A percentile compares a stretch with the other conserved stretches of the same genome.
These are phyloP conservation scores for Apiotrichum sp. DNA, from an alignment of 1,284 basidiomycete species.

Conservation along the genomic window DNA sequence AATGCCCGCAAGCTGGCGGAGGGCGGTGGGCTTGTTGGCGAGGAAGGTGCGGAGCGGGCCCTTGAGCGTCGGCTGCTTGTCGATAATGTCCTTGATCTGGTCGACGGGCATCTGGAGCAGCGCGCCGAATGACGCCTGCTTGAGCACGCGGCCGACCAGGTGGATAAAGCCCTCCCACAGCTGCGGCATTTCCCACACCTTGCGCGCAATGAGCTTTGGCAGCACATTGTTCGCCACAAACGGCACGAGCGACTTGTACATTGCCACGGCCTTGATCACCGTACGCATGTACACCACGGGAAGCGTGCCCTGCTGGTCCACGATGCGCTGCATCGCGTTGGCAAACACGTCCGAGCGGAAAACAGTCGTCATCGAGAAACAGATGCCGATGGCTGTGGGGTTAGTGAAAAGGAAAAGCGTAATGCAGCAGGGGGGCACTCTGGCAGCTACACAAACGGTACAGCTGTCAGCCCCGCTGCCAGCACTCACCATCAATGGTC, in stretches of 20 bases:
- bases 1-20: constrained; percentile 27
- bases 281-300: constrained; percentile 93
- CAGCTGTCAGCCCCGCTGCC: no score
- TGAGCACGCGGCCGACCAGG: constrained; percentile 77
- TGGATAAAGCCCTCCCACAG: constrained; percentile 97
- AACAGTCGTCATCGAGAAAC: constrained; percentile 96
- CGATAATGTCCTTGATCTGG: constrained; percentile 80
- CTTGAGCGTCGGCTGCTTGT: constrained; percentile 76
- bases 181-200: constrained; percentile 92
- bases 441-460: no score
- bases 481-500: constrained; percentile 44
- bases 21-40: constrained; percentile 57
- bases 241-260: constrained; percentile 85
- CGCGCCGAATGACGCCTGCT: constrained; percentile 84
- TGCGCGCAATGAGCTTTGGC: constrained; percentile 89
- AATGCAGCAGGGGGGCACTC: no score
- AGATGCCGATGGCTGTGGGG: constrained; percentile 79
- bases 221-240: constrained; percentile 94
- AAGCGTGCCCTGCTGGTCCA: constrained; percentile 74
- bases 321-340: constrained; percentile 93
- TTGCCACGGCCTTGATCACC: constrained; percentile 93
- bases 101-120: constrained; percentile 88
- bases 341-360: constrained; percentile 94
- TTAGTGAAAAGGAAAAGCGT: neutral
- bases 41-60: constrained; percentile 77